Conservation (phyloP, 1,139 yeast species). For the Dujonia santamariae region DNA sequence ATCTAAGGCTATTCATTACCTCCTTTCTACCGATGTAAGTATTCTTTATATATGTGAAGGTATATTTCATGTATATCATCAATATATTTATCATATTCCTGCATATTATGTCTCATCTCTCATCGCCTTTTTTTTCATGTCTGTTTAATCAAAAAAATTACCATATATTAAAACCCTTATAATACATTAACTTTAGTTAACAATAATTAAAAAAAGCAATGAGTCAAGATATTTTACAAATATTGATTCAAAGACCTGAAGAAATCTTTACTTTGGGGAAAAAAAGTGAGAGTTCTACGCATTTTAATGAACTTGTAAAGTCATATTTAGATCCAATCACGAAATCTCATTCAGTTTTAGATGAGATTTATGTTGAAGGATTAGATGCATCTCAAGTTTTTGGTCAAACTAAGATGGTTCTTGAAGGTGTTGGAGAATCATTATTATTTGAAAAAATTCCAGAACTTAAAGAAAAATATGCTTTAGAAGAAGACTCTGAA, state of each 20-base stretch:
- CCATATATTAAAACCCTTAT: background rate
- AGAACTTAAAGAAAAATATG: slow-evolving; percentile 28
- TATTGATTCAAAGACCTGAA: slow-evolving; percentile 22
- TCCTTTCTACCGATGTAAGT: too few relatives aligned
- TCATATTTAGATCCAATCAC: slow-evolving; percentile 63
- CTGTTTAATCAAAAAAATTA: background rate
- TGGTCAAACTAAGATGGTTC: slow-evolving; percentile 86
- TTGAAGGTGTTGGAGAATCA: slow-evolving; percentile 64
- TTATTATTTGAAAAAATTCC: slow-evolving; percentile 50
- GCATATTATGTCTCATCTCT: slow-evolving; percentile 2
- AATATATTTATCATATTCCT: background rate
- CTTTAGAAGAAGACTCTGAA: slow-evolving; percentile 5
- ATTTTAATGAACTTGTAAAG: slow-evolving; percentile 31
- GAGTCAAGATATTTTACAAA: slow-evolving; percentile 18
- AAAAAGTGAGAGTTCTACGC: slow-evolving; percentile 1
- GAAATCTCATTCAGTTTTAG: slow-evolving; percentile 63
- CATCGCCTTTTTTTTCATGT: slow-evolving; percentile 1
- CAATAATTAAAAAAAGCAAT: too few relatives aligned
- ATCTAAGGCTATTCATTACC: background rate
- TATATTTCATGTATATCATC: background rate
- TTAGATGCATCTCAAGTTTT: slow-evolving; percentile 88
- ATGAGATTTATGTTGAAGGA: slow-evolving; percentile 81
- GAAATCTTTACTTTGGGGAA: slow-evolving; percentile 23
- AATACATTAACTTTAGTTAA: too few relatives aligned
- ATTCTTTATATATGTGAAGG: background rate